phyloP scores from a whole-genome alignment of 176 grass and related monocot genomes.

The Oryza longistaminata region DNA sequence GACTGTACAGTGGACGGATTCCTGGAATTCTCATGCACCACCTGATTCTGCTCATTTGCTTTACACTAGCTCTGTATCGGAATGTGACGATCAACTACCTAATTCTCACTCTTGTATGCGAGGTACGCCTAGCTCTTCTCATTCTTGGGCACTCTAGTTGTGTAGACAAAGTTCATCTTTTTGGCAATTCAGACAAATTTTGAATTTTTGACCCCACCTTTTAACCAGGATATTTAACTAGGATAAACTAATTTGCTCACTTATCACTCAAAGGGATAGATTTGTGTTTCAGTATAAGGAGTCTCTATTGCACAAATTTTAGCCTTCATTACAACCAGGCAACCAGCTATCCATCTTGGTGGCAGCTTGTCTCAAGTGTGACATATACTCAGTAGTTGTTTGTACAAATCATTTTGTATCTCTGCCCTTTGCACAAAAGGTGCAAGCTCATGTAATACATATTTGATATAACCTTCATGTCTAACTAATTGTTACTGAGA shows the following conservation, averaged over 20 bases:
- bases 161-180: conserved; percentile 1
- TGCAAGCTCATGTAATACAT: not conserved
- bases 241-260: not conserved
- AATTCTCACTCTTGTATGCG: conserved; percentile 74
- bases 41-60: conserved; percentile 95
- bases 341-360: not conserved
- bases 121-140: conserved; percentile 60
- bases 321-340: not conserved
- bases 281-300: not conserved
- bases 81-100: conserved; percentile 98
- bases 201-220: not conserved
- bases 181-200: not conserved
- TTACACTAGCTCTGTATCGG: conserved; percentile 80
- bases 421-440: conserved; percentile 1
- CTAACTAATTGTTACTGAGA: not conserved
- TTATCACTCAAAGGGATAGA: conserved; percentile 3
- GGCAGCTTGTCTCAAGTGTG: conserved; percentile 15
- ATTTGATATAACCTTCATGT: conserved; percentile 22
- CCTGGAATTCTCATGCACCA: conserved; percentile 92
- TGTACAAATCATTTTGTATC: not conserved
- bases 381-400: not conserved
- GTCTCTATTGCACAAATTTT: conserved; percentile 17
- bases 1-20: conserved; percentile 71
- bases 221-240: conserved; percentile 6
- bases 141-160: conserved; percentile 12